phyloP scores from a whole-genome alignment of 148 eudicot genomes.

The Cornus florida region DNA sequence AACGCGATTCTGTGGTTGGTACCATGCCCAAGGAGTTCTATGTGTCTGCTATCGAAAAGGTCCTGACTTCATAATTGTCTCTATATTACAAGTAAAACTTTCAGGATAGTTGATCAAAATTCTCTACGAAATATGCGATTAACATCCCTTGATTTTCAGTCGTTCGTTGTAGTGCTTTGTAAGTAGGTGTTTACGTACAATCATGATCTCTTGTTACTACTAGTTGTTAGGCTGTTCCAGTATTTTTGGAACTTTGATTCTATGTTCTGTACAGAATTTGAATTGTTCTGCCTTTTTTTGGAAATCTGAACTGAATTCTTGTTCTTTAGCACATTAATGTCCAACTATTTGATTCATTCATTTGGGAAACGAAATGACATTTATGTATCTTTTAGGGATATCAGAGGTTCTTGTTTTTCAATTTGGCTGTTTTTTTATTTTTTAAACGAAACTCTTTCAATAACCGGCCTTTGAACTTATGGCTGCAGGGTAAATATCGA shows the following conservation, averaged over 20 bases:
- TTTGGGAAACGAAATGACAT: too few relatives aligned
- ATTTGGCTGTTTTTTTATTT: too few relatives aligned
- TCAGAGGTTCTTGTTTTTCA: too few relatives aligned
- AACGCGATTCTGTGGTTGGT: constrained; percentile 53
- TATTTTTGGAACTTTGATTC: not conserved
- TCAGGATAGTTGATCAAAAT: constrained; percentile 4
- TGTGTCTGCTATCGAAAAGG: constrained; percentile 73
- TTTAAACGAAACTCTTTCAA: too few relatives aligned
- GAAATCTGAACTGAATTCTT: not conserved
- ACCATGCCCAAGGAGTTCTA: constrained; percentile 98
- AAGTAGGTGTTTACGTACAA: not conserved
- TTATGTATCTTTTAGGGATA: too few relatives aligned
- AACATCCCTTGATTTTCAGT: constrained; percentile 3
- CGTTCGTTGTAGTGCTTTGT: not conserved
- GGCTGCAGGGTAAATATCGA: too few relatives aligned
- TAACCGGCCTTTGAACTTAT: too few relatives aligned
- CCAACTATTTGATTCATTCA: too few relatives aligned
- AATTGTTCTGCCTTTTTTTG: not conserved
- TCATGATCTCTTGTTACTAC: not conserved
- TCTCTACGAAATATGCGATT: not conserved
- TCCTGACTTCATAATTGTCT: constrained; percentile 41
- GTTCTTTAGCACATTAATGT: too few relatives aligned
- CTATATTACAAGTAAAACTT: not conserved
- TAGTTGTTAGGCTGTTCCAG: not conserved
- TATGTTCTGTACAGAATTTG: not conserved